Evolutionary conservation across 495 filamentous ascomycete genomes (phyloP).

Genomic region (Daldinia vernicosa): DNA sequence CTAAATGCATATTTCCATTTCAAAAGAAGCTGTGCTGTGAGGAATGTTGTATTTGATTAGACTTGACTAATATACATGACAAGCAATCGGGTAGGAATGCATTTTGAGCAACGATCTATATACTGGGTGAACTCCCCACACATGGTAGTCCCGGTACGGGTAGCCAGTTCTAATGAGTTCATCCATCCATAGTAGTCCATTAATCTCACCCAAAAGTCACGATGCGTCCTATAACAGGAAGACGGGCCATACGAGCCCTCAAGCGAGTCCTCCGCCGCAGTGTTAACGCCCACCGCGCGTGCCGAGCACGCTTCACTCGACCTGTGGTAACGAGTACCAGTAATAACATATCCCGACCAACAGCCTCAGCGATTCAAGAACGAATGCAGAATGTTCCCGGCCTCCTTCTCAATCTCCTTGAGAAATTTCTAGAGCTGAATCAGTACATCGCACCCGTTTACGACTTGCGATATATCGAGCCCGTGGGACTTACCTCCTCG

Average conservation of each 20-base stretch:
- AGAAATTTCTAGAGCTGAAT: slow-evolving; percentile 46
- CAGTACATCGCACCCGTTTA: slow-evolving; percentile 38
- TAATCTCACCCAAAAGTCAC: not conserved
- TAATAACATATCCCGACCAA: not conserved
- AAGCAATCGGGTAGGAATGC: not conserved
- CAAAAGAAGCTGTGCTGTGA: not conserved
- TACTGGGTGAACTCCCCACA: not conserved
- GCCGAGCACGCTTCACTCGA: not conserved
- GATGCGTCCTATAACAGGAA: slow-evolving; percentile 21
- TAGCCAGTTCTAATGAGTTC: slow-evolving; percentile 1
- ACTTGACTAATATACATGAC: not conserved
- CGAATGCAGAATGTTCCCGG: slow-evolving; percentile 37
- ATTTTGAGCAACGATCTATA: not conserved
- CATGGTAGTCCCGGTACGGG: not conserved
- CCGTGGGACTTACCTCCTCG: slow-evolving; percentile 39
- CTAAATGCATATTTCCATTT: not conserved
- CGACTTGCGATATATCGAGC: slow-evolving; percentile 33
- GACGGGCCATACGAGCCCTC: slow-evolving; percentile 18
- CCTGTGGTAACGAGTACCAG: not conserved
- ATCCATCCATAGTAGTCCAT: not conserved
- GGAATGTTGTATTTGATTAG: not conserved
- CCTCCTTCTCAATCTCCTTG: slow-evolving; percentile 42
- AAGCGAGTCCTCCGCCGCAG: slow-evolving; percentile 14
- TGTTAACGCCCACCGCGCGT: not conserved
- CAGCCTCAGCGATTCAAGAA: slow-evolving; percentile 28